Evolutionary conservation across 139 green algal species (phyloP), one percentile per base, ranked within the genome.

Genomic region (Asterochloris sp.): DNA sequence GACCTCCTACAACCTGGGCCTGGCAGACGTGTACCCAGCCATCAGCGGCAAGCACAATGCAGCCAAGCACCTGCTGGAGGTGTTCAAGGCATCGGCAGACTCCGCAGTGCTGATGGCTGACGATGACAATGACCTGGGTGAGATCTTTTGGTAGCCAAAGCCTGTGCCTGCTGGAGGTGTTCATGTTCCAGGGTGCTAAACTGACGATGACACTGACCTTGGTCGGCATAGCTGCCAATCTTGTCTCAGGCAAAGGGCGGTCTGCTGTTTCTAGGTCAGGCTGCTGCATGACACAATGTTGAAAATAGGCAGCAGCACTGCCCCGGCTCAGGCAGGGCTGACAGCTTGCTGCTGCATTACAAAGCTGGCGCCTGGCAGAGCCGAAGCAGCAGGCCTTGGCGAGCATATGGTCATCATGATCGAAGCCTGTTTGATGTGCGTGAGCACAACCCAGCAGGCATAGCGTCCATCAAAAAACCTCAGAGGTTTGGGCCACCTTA

Each of bases 51-150:
- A 97, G 88, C 87, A 86, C 13, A 85, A 86, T 24, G 89, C 90
- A 13, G 91, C 89, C 0, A 62, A 82, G 69, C 84, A 95, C 78
- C 85, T 96, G 13, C 91, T 95, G 90, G 0, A 81, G 16, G 76
- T 74, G 8, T 92, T 89, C 23, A 67, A 78, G 0, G 89, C 89
- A 0, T 29, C 71, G 0, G 79, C 88, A 0, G 23, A 27, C 0
- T 82, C 86, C 29, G 86, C 73, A 21, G 85, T 81, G 60, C 89
- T 95, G 74, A 73, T 97, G 86, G 94, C 91, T 76, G 92, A 96
- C 61, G 92, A 96, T 81, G 91, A 94, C 86, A 96, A 96, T 69
- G 92, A 96, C 86, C 79, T 96, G 21, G 73, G 82, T 85, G 60
- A 68, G 82, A 14, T 13, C 69, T 11, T 78, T 78, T 23, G 19